Evolutionary conservation across 2,329 filamentous ascomycete species (phyloP).

Genomic region (Beauveria brongniartii): DNA sequence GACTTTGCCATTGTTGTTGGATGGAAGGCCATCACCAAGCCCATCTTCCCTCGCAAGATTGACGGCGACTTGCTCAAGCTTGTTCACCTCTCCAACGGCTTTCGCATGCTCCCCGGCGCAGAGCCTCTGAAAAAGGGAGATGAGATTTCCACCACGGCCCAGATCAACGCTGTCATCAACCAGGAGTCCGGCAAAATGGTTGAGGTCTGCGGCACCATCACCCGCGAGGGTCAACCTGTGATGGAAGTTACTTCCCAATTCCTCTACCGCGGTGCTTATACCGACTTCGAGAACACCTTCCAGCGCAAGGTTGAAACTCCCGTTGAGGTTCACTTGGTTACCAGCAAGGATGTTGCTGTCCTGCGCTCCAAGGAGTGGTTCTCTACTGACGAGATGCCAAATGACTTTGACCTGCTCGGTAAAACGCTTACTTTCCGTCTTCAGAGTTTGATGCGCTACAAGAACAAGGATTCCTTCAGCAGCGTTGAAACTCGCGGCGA

Average conservation of each 20-base stretch:
- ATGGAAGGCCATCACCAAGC: conserved; percentile 99
- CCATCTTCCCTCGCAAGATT: conserved; percentile 94
- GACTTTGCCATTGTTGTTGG: conserved; percentile 97
- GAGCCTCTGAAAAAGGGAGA: conserved; percentile 94
- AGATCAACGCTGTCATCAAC: conserved; percentile 96
- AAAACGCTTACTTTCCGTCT: conserved; percentile 96
- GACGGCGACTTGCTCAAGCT: conserved; percentile 94
- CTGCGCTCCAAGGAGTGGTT: conserved; percentile 98
- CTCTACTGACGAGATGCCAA: conserved; percentile 59
- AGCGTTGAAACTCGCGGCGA: conserved; percentile 87
- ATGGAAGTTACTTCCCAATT: conserved; percentile 99
- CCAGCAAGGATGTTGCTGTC: conserved; percentile 86
- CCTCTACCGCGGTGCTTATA: conserved; percentile 87
- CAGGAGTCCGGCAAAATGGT: conserved; percentile 99
- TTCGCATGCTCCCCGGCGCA: conserved; percentile 95
- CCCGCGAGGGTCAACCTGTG: conserved; percentile 70
- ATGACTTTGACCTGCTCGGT: conserved; percentile 78
- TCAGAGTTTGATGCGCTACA: conserved; percentile 84
- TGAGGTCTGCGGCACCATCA: conserved; percentile 96
- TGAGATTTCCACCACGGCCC: conserved; percentile 82
- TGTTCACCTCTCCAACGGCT: conserved; percentile 92
- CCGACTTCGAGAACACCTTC: conserved; percentile 96
- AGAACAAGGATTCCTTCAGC: conserved; percentile 88
- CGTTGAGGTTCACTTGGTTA: conserved; percentile 82
- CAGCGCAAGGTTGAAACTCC: conserved; percentile 94